These are phyloP conservation scores for Vitellaria paradoxa DNA, from an alignment of 179 eudicot species.

Conservation along the genomic window DNA sequence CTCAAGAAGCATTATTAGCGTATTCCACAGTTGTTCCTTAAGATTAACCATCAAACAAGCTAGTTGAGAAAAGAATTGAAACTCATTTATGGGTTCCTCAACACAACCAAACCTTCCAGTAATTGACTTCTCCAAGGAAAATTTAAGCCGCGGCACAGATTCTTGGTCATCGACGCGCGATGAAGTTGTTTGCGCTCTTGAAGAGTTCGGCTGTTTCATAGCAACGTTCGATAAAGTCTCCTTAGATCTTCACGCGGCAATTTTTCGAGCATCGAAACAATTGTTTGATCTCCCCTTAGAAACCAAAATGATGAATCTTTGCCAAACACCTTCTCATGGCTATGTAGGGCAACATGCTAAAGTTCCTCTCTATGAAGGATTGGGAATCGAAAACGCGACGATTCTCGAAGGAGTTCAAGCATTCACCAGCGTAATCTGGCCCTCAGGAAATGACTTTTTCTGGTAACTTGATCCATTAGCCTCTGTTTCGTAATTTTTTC, in stretches of 20 bases:
- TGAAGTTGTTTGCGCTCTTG: constrained; percentile 29
- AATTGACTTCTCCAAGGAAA: constrained; percentile 25
- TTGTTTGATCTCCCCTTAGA: constrained; percentile 34
- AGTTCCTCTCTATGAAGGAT: constrained; percentile 37
- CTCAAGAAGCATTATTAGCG: not conserved
- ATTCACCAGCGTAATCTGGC: constrained; percentile 40
- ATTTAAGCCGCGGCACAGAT: constrained; percentile 10
- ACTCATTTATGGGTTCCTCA: constrained; percentile 27
- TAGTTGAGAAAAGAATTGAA: not conserved
- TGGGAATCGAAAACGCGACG: constrained; percentile 40
- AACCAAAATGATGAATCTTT: constrained; percentile 26
- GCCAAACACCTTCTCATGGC: constrained; percentile 34
- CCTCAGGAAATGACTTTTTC: constrained; percentile 34
- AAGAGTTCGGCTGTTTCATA: constrained; percentile 35
- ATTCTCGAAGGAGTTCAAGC: constrained; percentile 30
- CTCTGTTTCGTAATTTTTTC: too few species aligned
- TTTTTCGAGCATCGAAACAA: constrained; percentile 27
- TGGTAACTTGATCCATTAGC: constrained; percentile 19
- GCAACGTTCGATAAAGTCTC: constrained; percentile 29
- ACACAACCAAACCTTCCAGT: constrained; percentile 26
- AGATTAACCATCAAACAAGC: not conserved
- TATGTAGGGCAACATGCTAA: constrained; percentile 34
- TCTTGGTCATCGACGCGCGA: constrained; percentile 26
- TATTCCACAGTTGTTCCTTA: constrained; percentile 7
- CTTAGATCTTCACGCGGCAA: constrained; percentile 27